Conservation (phyloP, 176 grass and related monocot genomes). For the Pontederia paniculata region DNA sequence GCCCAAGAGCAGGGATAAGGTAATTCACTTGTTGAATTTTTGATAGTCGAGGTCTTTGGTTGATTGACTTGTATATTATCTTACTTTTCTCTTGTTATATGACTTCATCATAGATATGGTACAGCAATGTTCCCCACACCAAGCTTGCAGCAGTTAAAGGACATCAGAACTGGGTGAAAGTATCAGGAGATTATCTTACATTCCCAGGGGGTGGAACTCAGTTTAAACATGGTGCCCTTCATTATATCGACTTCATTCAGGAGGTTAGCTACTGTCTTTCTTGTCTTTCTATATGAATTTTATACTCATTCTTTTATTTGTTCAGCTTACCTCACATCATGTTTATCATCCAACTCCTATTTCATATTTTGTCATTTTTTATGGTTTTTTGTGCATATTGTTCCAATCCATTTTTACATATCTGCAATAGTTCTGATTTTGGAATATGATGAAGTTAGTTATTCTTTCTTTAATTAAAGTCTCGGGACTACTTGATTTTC, state of each 20-base stretch:
- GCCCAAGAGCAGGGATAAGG: conserved; percentile 6
- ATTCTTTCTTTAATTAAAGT: too few species aligned
- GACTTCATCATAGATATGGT: conserved; percentile 5
- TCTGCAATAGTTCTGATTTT: too few species aligned
- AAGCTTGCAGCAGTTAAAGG: conserved; percentile 16
- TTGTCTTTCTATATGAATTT: neutral
- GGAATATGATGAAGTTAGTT: too few species aligned
- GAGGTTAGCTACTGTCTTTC: neutral
- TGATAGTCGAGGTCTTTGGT: too few species aligned
- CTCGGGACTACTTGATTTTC: too few species aligned
- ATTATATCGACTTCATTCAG: conserved; percentile 10
- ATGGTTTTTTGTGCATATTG: neutral
- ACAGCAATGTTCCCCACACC: conserved; percentile 14
- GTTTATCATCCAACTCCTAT: neutral
- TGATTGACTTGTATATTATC: neutral
- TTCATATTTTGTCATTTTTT: neutral
- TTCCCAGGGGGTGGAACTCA: conserved; percentile 19
- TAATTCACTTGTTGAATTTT: neutral
- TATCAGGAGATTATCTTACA: conserved; percentile 5
- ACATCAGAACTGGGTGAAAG: conserved; percentile 8
- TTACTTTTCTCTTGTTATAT: neutral
- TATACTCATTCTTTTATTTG: neutral
- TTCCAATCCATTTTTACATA: too few species aligned
- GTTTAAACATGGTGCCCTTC: conserved; percentile 15
- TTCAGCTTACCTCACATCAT: neutral